These are phyloP conservation scores for Xylariaceae sp. DNA, from an alignment of 2,329 filamentous ascomycete species.

Conservation along the genomic window DNA sequence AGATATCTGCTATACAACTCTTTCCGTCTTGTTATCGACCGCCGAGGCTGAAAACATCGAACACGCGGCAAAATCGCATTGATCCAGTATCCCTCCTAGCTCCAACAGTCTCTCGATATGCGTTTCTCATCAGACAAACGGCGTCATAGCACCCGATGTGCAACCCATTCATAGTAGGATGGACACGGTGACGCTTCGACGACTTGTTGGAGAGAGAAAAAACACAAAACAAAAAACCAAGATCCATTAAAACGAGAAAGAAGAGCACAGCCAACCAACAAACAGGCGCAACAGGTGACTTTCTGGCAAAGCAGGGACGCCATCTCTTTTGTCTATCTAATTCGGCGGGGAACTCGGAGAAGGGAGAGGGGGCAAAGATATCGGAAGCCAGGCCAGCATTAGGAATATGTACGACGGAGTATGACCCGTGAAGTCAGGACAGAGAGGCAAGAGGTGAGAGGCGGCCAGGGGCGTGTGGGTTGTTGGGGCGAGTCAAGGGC, in stretches of 20 bases:
- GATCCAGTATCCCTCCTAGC: conserved; percentile 3
- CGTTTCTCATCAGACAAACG: neutral
- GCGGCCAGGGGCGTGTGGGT: neutral
- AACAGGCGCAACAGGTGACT: conserved; percentile 12
- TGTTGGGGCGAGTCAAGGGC: conserved; percentile 19
- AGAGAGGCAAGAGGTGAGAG: conserved; percentile 11
- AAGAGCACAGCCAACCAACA: neutral
- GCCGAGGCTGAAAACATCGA: neutral
- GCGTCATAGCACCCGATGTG: neutral
- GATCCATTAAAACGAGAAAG: conserved; percentile 1
- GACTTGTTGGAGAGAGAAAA: neutral
- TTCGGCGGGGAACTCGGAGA: conserved; percentile 18
- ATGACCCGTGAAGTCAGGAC: conserved; percentile 20
- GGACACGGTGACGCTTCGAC: neutral
- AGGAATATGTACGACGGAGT: conserved; percentile 29
- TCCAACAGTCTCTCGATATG: neutral
- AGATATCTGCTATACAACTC: conserved; percentile 4
- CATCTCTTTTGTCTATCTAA: conserved; percentile 28
- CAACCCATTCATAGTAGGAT: conserved; percentile 7
- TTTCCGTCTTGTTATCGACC: neutral
- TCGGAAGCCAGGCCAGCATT: conserved; percentile 27
- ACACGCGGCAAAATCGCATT: neutral
- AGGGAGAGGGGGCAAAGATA: conserved; percentile 19
- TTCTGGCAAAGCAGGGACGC: conserved; percentile 17
- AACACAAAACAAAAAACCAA: neutral